phyloP scores from a whole-genome alignment of 2,329 filamentous ascomycete genomes.

The Penicillium sp. region DNA sequence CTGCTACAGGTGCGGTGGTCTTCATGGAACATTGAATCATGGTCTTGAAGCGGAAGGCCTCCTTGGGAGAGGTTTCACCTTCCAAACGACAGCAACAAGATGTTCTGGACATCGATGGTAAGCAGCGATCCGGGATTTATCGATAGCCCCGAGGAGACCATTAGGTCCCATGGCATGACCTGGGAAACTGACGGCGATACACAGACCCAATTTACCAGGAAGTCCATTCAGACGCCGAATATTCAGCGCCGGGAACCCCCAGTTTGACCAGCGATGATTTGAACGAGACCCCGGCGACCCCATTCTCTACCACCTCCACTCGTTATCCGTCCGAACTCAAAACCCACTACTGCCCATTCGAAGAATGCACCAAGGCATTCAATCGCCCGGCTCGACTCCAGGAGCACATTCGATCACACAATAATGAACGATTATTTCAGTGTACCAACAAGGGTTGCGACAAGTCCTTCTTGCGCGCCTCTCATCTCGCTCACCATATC shows the following conservation, averaged over 20 bases:
- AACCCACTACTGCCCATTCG: constrained; percentile 74
- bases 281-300: constrained; percentile 56
- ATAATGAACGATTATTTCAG: constrained; percentile 77
- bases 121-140: constrained; percentile 11
- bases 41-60: constrained; percentile 42
- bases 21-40: constrained; percentile 28
- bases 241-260: constrained; percentile 33
- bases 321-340: constrained; percentile 71
- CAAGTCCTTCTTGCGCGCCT: constrained; percentile 84
- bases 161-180: too few relatives aligned
- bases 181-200: constrained; percentile 36
- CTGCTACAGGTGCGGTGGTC: neutral
- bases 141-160: constrained; percentile 1
- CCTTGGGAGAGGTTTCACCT: constrained; percentile 27
- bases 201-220: constrained; percentile 40
- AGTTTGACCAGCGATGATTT: constrained; percentile 36
- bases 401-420: constrained; percentile 83
- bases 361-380: constrained; percentile 79
- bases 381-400: constrained; percentile 81
- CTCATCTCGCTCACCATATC: constrained; percentile 83
- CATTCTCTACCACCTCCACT: constrained; percentile 54
- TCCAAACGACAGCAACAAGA: constrained; percentile 38
- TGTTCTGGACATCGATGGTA: constrained; percentile 35
- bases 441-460: constrained; percentile 73
- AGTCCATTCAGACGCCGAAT: constrained; percentile 38